Conservation (phyloP, 768 basidiomycete genomes). For the Rhizopogon rudus region DNA sequence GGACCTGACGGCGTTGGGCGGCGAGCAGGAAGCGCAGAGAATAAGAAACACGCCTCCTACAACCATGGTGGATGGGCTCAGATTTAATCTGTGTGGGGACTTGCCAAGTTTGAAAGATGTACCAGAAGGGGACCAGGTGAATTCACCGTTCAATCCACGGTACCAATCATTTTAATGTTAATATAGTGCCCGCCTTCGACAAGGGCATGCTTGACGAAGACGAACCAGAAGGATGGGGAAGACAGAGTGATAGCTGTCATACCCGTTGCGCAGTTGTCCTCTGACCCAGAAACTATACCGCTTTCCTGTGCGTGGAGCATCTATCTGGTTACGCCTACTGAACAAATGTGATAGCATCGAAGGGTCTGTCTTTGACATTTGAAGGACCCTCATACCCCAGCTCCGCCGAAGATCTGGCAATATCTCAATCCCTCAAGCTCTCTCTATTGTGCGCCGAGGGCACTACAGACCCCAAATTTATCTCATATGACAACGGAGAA, state of each 20-base stretch:
- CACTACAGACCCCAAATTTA: constrained; percentile 44
- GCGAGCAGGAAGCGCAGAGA: constrained; percentile 44
- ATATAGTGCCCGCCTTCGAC: constrained; percentile 64
- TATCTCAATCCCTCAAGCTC: constrained; percentile 55
- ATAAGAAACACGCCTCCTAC: constrained; percentile 61
- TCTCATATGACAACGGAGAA: constrained; percentile 53
- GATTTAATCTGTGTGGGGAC: constrained; percentile 66
- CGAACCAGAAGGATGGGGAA: constrained; percentile 51
- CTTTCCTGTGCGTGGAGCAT: constrained; percentile 33
- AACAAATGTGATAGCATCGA: constrained; percentile 36
- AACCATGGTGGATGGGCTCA: constrained; percentile 50
- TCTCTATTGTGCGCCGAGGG: constrained; percentile 51
- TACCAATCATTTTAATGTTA: constrained; percentile 4
- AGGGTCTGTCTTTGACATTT: constrained; percentile 51
- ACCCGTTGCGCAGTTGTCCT: constrained; percentile 50
- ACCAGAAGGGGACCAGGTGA: constrained; percentile 62
- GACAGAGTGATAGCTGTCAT: constrained; percentile 73
- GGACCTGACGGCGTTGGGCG: constrained; percentile 54
- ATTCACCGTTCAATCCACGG: constrained; percentile 13
- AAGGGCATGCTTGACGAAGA: constrained; percentile 67
- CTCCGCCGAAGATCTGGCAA: constrained; percentile 31
- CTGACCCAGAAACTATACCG: constrained; percentile 20
- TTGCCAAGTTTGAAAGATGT: constrained; percentile 42
- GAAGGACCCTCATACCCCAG: constrained; percentile 60
- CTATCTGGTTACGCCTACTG: constrained; percentile 9